Evolutionary conservation across 148 eudicot genomes (phyloP).

Genomic region (Hydrangea macrophylla): DNA sequence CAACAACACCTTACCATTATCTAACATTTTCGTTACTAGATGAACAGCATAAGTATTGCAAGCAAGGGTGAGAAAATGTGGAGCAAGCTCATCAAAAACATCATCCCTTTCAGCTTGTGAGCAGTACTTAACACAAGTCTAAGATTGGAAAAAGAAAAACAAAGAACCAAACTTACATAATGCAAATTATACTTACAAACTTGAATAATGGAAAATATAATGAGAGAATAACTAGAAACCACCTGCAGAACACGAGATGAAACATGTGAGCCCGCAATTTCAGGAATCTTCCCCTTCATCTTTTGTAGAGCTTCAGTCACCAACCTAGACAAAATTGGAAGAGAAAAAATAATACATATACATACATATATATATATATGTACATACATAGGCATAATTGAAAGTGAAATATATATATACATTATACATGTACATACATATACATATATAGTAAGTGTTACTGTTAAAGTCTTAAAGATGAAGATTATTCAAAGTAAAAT

Average conservation of each 20-base stretch:
- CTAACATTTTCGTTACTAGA: slow-evolving; percentile 86
- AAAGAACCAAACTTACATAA: slow-evolving; percentile 1
- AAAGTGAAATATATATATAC: too few relatives aligned
- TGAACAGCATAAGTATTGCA: slow-evolving; percentile 84
- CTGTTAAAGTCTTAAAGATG: not conserved
- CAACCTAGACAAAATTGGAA: slow-evolving; percentile 35
- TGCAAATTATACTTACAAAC: not conserved
- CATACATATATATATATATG: too few relatives aligned
- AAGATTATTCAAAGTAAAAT: not conserved
- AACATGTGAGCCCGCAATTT: slow-evolving; percentile 86
- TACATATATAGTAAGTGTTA: not conserved
- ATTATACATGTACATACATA: too few relatives aligned
- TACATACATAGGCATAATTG: too few relatives aligned
- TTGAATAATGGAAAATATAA: not conserved
- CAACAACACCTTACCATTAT: slow-evolving; percentile 53
- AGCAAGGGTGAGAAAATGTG: slow-evolving; percentile 78
- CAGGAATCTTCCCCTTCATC: slow-evolving; percentile 90
- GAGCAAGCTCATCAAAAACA: slow-evolving; percentile 71
- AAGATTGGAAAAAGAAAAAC: slow-evolving; percentile 21
- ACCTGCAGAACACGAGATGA: slow-evolving; percentile 99
- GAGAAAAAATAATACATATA: slow-evolving; percentile 11
- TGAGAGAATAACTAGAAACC: slow-evolving; percentile 8
- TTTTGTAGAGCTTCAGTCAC: slow-evolving; percentile 75
- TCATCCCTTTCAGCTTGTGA: slow-evolving; percentile 76
- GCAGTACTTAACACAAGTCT: slow-evolving; percentile 92